phyloP scores from a whole-genome alignment of 352 stramenopile species.

The Aphanomyces cochlioides region DNA sequence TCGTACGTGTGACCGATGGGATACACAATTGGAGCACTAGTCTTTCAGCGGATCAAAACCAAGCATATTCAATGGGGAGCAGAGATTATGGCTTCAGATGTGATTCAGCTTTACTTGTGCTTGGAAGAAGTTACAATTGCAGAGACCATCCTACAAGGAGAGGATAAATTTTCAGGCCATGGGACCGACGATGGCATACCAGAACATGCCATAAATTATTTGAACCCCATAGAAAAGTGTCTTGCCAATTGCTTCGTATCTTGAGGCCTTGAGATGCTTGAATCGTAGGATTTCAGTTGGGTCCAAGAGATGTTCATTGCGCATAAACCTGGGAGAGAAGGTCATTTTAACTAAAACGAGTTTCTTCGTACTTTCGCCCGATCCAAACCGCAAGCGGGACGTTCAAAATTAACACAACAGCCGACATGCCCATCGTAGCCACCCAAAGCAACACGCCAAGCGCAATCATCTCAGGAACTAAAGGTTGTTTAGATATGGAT shows the following conservation, averaged over 20 bases:
- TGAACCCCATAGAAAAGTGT: constrained; percentile 84
- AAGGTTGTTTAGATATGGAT: background rate
- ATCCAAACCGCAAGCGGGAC: constrained; percentile 74
- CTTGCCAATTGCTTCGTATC: constrained; percentile 75
- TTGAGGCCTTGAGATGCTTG: constrained; percentile 76
- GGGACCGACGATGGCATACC: constrained; percentile 37
- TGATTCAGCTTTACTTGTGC: constrained; percentile 27
- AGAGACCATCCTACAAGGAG: constrained; percentile 69
- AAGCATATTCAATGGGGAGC: too few relatives aligned
- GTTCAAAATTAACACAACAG: constrained; percentile 77
- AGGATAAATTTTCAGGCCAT: too few relatives aligned
- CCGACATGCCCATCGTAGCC: constrained; percentile 66
- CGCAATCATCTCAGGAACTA: constrained; percentile 77
- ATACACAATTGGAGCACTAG: too few relatives aligned
- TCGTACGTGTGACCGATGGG: background rate
- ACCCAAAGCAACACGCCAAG: constrained; percentile 73
- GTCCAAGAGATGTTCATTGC: constrained; percentile 78
- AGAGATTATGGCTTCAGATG: too few relatives aligned
- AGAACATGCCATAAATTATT: constrained; percentile 89
- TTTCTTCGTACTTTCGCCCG: constrained; percentile 47
- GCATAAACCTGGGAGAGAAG: constrained; percentile 43
- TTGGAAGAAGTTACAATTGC: constrained; percentile 72
- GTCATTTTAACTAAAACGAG: too few relatives aligned
- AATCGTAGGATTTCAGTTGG: constrained; percentile 84
- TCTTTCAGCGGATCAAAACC: too few relatives aligned